A percentile compares a stretch with the other conserved stretches of the same genome.
These are phyloP conservation scores for Apiotrichum domesticum DNA, from an alignment of 1,284 basidiomycete genomes.

Conservation along the genomic window DNA sequence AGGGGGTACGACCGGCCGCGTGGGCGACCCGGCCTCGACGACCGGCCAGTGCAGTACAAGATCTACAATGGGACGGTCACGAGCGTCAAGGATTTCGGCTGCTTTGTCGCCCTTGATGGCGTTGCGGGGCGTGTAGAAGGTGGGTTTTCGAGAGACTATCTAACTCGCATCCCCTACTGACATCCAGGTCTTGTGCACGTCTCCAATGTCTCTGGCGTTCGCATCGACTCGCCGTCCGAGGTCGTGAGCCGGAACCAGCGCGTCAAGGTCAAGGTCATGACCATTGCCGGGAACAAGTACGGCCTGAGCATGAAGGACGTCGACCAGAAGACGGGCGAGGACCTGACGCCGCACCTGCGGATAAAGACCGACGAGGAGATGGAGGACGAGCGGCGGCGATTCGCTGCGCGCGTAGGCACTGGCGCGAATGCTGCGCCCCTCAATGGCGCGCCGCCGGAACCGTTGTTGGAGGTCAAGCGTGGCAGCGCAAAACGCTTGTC, in stretches of 20 bases:
- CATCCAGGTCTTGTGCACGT: conserved; percentile 76
- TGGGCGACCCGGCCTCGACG: conserved; percentile 56
- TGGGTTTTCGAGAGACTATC: too few species aligned
- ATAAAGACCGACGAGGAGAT: conserved; percentile 90
- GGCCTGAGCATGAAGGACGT: conserved; percentile 97
- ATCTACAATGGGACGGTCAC: conserved; percentile 85
- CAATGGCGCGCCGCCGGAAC: conserved; percentile 1
- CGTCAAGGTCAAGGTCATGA: conserved; percentile 95
- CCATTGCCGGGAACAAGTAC: conserved; percentile 71
- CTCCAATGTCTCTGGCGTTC: conserved; percentile 73
- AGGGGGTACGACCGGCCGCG: conserved; percentile 15
- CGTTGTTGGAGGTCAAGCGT: conserved; percentile 49
- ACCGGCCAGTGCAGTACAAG: conserved; percentile 84
- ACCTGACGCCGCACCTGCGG: conserved; percentile 79
- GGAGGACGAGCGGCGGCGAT: conserved; percentile 63
- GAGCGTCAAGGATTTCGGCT: conserved; percentile 89
- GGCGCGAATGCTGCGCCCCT: conserved; percentile 51
- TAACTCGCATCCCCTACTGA: too few species aligned
- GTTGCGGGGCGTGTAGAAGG: conserved; percentile 75
- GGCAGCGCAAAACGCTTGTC: conserved; percentile 78
- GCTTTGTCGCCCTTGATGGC: conserved; percentile 85
- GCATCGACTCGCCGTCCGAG: conserved; percentile 81
- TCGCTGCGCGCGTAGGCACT: conserved; percentile 60
- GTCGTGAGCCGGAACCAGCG: conserved; percentile 73
- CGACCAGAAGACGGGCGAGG: conserved; percentile 81